A percentile compares a stretch with the other conserved stretches of the same genome.
phyloP scores from a whole-genome alignment of 106 monocot genomes.

The Triglochin maritima region DNA sequence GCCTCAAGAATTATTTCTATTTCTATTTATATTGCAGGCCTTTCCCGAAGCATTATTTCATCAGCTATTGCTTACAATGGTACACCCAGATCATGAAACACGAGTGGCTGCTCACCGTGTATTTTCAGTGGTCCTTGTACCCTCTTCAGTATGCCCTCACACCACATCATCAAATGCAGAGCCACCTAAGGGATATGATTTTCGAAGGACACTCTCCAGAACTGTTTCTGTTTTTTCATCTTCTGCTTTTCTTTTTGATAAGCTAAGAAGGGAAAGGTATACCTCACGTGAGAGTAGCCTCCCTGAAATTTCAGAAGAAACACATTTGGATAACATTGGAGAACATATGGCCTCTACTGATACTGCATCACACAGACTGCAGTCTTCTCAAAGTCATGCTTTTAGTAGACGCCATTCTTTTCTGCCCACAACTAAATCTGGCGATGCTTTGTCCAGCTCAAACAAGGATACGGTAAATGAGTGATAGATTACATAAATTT shows the following conservation, averaged over 20 bases:
- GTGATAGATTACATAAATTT: too few relatives aligned
- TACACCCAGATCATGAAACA: conserved; percentile 77
- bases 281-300: not conserved
- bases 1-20: too few relatives aligned
- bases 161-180: conserved; percentile 23
- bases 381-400: conserved; percentile 35
- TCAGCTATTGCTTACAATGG: conserved; percentile 75
- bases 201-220: conserved; percentile 70
- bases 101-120: conserved; percentile 76
- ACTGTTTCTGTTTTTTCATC: conserved; percentile 94
- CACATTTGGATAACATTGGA: conserved; percentile 10
- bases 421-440: conserved; percentile 18
- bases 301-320: too few relatives aligned
- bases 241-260: conserved; percentile 87
- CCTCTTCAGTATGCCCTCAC: conserved; percentile 62
- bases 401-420: conserved; percentile 23
- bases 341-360: conserved; percentile 19
- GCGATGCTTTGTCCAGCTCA: conserved; percentile 16
- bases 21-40: conserved; percentile 22
- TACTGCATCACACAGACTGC: conserved; percentile 21
- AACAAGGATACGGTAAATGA: conserved; percentile 28
- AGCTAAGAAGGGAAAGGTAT: conserved; percentile 41
- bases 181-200: conserved; percentile 28
- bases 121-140: conserved; percentile 85
- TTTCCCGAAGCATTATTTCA: conserved; percentile 89